These are phyloP conservation scores for Discostella stelligeroides DNA, from an alignment of 108 stramenopile genomes.

Conservation along the genomic window DNA sequence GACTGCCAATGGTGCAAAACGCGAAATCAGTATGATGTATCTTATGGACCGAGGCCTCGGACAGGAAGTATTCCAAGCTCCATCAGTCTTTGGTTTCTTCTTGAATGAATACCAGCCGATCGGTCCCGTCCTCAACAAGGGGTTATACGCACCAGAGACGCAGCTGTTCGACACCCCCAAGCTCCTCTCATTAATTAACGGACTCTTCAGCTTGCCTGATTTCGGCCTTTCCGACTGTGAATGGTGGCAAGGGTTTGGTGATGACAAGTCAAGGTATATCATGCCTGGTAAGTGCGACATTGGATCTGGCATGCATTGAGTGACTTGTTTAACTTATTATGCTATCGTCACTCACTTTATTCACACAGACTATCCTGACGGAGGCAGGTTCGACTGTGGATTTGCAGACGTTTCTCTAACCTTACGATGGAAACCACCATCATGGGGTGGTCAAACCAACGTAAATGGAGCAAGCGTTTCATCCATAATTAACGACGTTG, in stretches of 20 bases:
- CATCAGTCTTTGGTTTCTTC: slow-evolving; percentile 71
- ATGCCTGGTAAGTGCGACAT: not conserved
- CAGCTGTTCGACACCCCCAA: slow-evolving; percentile 41
- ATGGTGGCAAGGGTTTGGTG: slow-evolving; percentile 35
- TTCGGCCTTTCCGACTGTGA: slow-evolving; percentile 34
- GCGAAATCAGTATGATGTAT: slow-evolving; percentile 30
- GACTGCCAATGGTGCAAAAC: slow-evolving; percentile 7
- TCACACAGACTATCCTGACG: slow-evolving; percentile 29
- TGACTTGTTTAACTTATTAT: not conserved
- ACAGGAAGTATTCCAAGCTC: slow-evolving; percentile 47
- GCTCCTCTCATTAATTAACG: slow-evolving; percentile 24
- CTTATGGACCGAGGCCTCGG: slow-evolving; percentile 31
- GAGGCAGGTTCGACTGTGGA: slow-evolving; percentile 21
- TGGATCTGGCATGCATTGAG: not conserved
- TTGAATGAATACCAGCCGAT: slow-evolving; percentile 50
- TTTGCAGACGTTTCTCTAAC: slow-evolving; percentile 6
- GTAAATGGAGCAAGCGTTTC: slow-evolving; percentile 14
- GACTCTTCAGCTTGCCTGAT: slow-evolving; percentile 23
- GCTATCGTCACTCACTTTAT: not conserved
- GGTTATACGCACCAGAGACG: slow-evolving; percentile 58
- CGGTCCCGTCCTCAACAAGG: slow-evolving; percentile 42
- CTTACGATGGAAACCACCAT: slow-evolving; percentile 26
- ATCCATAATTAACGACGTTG: slow-evolving; percentile 35
- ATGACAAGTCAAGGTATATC: slow-evolving; percentile 1
- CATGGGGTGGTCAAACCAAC: slow-evolving; percentile 36